These are phyloP conservation scores for Vaccinium myrtillus DNA, from an alignment of 148 eudicot genomes.

Conservation along the genomic window DNA sequence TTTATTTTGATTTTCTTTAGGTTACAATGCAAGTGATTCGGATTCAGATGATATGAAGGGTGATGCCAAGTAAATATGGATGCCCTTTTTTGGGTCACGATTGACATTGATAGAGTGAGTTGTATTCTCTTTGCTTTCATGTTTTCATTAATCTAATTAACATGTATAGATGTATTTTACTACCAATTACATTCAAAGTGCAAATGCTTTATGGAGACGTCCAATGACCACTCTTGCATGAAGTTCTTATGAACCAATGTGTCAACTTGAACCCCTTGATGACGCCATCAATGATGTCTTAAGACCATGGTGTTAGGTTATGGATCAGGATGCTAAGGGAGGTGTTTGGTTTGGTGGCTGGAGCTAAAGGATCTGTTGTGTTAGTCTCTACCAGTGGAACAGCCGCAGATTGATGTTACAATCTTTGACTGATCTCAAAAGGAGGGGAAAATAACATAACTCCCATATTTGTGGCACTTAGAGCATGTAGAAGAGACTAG, in stretches of 20 bases:
- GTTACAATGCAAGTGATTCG: conserved; percentile 58
- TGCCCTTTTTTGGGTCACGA: not conserved
- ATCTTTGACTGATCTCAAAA: not conserved
- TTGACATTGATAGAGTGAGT: conserved; percentile 21
- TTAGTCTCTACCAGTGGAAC: not conserved
- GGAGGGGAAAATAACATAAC: not conserved
- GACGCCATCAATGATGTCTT: not conserved
- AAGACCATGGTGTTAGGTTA: not conserved
- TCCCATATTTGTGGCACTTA: not conserved
- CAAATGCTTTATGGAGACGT: not conserved
- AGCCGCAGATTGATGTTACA: not conserved
- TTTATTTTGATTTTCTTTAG: conserved; percentile 24
- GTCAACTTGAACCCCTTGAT: not conserved
- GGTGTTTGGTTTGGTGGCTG: not conserved
- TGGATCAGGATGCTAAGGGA: conserved; percentile 1
- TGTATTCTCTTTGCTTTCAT: not conserved
- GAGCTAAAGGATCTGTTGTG: not conserved
- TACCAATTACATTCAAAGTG: not conserved
- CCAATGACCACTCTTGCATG: not conserved
- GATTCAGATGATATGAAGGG: conserved; percentile 43
- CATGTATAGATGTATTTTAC: not conserved
- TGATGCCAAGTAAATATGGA: conserved; percentile 21
- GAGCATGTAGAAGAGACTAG: too few relatives aligned
- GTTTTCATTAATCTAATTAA: not conserved
- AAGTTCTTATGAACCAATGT: not conserved